phyloP scores from a whole-genome alignment of 164 flowering plant species.

The Paratinospora sagittata region DNA sequence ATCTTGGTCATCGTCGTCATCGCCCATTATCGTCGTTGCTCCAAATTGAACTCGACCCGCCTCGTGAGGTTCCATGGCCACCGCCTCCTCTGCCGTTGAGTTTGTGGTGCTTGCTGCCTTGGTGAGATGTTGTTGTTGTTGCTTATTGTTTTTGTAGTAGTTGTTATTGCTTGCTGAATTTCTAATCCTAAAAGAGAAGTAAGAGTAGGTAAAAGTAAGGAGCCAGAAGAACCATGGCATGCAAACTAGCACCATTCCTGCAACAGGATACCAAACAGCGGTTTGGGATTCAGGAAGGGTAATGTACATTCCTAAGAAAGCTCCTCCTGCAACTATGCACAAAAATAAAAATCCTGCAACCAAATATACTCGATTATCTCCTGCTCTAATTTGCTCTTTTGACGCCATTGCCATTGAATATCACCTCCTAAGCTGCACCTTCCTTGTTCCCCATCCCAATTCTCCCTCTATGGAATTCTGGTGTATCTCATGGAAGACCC shows the following conservation, averaged over 20 bases:
- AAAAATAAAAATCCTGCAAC: constrained; percentile 8
- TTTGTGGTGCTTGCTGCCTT: too few relatives aligned
- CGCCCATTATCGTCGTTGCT: too few relatives aligned
- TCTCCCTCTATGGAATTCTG: constrained; percentile 6
- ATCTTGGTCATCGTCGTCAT: too few relatives aligned
- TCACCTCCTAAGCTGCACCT: not conserved
- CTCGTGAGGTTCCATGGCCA: too few relatives aligned
- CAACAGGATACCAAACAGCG: constrained; percentile 14
- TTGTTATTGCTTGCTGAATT: too few relatives aligned
- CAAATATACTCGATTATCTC: constrained; percentile 9
- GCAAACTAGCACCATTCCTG: constrained; percentile 13
- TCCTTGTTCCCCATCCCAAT: not conserved
- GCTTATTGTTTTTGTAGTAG: too few relatives aligned
- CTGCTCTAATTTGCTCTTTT: not conserved
- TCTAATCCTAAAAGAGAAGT: too few relatives aligned
- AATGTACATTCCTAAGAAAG: constrained; percentile 13
- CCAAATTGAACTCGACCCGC: too few relatives aligned
- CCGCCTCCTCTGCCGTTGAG: not conserved
- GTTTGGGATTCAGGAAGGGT: constrained; percentile 10
- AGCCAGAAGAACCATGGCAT: constrained; percentile 22
- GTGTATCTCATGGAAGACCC: constrained; percentile 1
- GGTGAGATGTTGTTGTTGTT: too few relatives aligned
- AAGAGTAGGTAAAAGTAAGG: not conserved
- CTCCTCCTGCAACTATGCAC: constrained; percentile 19
- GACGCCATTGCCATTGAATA: not conserved